These are phyloP conservation scores for Pelargonium nanum DNA, from an alignment of 345 rosid species.

Conservation along the genomic window DNA sequence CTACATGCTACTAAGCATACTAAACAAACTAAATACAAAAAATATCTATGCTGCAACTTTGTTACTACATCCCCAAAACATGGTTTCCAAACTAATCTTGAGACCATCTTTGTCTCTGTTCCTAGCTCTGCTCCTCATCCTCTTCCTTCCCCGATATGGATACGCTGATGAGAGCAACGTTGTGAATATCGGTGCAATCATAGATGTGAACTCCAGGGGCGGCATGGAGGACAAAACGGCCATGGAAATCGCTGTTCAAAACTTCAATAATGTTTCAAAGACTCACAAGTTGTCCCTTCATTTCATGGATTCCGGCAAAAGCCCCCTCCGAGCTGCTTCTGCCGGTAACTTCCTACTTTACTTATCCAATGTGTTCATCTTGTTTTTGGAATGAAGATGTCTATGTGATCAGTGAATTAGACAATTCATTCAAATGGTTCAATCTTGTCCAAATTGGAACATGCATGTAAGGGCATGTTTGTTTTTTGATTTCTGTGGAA, in stretches of 20 bases:
- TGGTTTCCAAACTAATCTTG: no score
- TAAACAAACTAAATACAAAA: background rate
- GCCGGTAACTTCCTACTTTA: slow-evolving; percentile 19
- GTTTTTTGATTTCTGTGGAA: no score
- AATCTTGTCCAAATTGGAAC: no score
- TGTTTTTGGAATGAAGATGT: background rate
- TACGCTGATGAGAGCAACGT: background rate
- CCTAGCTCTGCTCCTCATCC: background rate
- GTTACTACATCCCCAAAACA: background rate
- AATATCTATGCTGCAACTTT: background rate
- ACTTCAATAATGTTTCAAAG: slow-evolving; percentile 13
- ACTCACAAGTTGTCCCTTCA: slow-evolving; percentile 22
- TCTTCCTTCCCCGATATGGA: background rate
- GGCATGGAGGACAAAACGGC: slow-evolving; percentile 32
- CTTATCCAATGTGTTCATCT: background rate
- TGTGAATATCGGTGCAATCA: background rate
- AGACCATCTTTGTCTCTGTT: no score
- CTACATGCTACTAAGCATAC: background rate
- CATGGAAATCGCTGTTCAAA: slow-evolving; percentile 30
- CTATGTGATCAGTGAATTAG: no score
- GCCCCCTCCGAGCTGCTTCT: slow-evolving; percentile 21
- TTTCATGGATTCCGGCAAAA: slow-evolving; percentile 15
- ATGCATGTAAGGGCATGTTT: no score
- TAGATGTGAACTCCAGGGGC: background rate
- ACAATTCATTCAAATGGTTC: no score